A percentile compares a stretch with the other conserved stretches of the same genome.
phyloP scores from a whole-genome alignment of 2,329 filamentous ascomycete species.

The Pyrenophora graminea region DNA sequence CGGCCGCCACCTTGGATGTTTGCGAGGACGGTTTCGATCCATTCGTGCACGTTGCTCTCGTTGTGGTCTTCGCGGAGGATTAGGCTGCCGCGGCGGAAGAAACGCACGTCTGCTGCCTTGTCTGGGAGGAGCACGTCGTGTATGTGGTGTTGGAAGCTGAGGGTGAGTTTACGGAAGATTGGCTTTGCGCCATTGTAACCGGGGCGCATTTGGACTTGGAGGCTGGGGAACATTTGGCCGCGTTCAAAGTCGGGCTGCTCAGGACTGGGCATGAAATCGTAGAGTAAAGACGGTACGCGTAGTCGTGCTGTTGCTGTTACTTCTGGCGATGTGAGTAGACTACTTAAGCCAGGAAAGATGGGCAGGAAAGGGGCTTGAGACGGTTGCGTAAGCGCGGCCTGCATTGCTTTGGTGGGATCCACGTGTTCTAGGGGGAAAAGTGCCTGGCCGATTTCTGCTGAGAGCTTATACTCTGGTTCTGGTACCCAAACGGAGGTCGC shows the following conservation, averaged over 20 bases:
- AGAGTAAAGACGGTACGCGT: constrained; percentile 23
- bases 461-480: constrained; percentile 20
- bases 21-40: constrained; percentile 21
- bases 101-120: constrained; percentile 35
- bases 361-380: constrained; percentile 20
- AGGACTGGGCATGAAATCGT: constrained; percentile 32
- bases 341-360: constrained; percentile 27
- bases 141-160: constrained; percentile 27
- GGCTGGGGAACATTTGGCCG: constrained; percentile 27
- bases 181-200: constrained; percentile 14
- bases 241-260: constrained; percentile 11
- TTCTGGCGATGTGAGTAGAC: constrained; percentile 24
- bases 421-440: constrained; percentile 26
- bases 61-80: constrained; percentile 12
- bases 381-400: background rate
- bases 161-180: constrained; percentile 23
- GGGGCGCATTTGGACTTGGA: constrained; percentile 30
- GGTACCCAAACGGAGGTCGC: constrained; percentile 20
- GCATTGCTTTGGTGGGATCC: background rate
- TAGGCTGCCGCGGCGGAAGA: constrained; percentile 24
- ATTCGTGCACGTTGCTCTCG: constrained; percentile 20
- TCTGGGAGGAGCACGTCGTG: constrained; percentile 41
- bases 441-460: constrained; percentile 31
- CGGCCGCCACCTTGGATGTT: constrained; percentile 36
- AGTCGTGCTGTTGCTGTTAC: constrained; percentile 11